Conservation (phyloP, 2,329 filamentous ascomycete genomes). For the Geosmithia morbida region DNA sequence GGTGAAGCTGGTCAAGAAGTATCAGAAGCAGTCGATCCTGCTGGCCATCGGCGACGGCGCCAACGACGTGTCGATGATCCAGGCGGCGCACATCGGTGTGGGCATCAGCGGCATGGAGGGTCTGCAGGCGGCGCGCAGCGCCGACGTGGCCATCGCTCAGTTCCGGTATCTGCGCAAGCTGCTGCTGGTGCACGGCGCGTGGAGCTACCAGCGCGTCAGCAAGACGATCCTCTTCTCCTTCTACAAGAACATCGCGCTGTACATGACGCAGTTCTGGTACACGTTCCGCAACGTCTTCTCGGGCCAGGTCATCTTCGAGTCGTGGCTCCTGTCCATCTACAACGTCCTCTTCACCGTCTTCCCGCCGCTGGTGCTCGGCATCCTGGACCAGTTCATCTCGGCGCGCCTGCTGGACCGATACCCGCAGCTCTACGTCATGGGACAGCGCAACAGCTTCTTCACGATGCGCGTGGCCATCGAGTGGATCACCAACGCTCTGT, state of each 20-base stretch:
- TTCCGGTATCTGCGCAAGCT: slow-evolving; percentile 92
- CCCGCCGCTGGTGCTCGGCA: slow-evolving; percentile 85
- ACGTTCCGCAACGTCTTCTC: slow-evolving; percentile 98
- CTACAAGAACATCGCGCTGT: slow-evolving; percentile 97
- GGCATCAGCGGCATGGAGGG: slow-evolving; percentile 96
- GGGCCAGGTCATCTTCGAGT: slow-evolving; percentile 95
- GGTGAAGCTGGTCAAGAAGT: slow-evolving; percentile 92
- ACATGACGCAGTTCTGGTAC: slow-evolving; percentile 99
- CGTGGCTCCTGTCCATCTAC: slow-evolving; percentile 98
- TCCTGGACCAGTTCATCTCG: slow-evolving; percentile 95
- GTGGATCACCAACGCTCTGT: slow-evolving; percentile 90
- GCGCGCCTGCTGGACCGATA: slow-evolving; percentile 88
- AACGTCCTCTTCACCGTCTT: slow-evolving; percentile 96
- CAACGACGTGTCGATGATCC: slow-evolving; percentile 99
- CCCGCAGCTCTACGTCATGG: slow-evolving; percentile 86
- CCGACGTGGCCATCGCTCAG: slow-evolving; percentile 89
- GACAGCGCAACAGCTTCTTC: slow-evolving; percentile 89
- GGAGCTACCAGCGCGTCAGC: slow-evolving; percentile 95
- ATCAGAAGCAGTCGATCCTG: slow-evolving; percentile 76
- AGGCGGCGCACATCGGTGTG: slow-evolving; percentile 93
- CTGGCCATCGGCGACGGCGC: slow-evolving; percentile 94
- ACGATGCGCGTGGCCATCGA: slow-evolving; percentile 80
- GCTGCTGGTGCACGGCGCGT: slow-evolving; percentile 85
- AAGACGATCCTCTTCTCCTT: slow-evolving; percentile 98
- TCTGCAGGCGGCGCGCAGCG: slow-evolving; percentile 87